Evolutionary conservation across 148 eudicot species (phyloP).

Genomic region (Rhododendron simsii): DNA sequence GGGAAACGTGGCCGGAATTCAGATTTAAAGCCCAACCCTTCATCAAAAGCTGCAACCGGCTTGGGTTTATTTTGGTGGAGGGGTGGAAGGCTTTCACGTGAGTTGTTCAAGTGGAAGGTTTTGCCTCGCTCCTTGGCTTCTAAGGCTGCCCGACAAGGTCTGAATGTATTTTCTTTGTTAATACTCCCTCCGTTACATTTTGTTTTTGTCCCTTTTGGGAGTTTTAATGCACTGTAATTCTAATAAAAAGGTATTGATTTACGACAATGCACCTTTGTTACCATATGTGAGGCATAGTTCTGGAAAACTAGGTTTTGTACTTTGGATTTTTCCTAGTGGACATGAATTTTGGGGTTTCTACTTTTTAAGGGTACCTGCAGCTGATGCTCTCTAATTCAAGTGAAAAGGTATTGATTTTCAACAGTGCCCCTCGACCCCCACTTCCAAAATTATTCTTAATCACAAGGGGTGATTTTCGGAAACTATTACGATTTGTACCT

Average conservation of each 20-base stretch:
- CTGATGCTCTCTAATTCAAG: background rate
- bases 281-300: background rate
- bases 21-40: slow-evolving; percentile 33
- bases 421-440: background rate
- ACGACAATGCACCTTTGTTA: background rate
- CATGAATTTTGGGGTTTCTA: background rate
- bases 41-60: slow-evolving; percentile 47
- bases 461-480: background rate
- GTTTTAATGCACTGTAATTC: background rate
- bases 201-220: background rate
- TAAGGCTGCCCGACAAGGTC: slow-evolving; percentile 93
- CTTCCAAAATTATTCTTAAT: background rate
- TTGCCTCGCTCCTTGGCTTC: slow-evolving; percentile 65
- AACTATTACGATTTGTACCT: background rate
- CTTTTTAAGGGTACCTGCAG: background rate
- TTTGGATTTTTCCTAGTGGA: background rate
- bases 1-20: slow-evolving; percentile 44
- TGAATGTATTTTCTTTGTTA: slow-evolving; percentile 7
- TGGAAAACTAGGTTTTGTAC: background rate
- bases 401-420: background rate
- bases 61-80: slow-evolving; percentile 86
- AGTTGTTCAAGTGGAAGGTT: slow-evolving; percentile 76
- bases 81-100: slow-evolving; percentile 80
- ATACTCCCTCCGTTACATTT: background rate
- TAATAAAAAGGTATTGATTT: background rate